Evolutionary conservation across 169 alveolate genomes (phyloP), one percentile per base, ranked within the genome.

Genomic region (Cryptosporidium bovis): DNA sequence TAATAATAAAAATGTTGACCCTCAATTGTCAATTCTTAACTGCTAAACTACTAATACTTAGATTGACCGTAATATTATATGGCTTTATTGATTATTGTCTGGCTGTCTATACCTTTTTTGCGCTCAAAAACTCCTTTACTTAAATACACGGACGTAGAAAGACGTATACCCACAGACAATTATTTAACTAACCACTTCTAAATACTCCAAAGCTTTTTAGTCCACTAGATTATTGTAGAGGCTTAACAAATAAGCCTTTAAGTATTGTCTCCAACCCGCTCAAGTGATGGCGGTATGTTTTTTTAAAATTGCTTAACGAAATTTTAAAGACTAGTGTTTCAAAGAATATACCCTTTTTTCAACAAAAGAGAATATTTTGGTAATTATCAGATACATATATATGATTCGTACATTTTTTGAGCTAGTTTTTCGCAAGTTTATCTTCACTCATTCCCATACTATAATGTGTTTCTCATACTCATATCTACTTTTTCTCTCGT

Each of bases 21-120:
- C 64, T 77, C 87, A 58, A 77, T 60, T 58, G 87, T 77, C 87
- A 77, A 77, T 56, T 77, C 87, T 77, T 56, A 77, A 77, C 87
- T 77, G 71, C 87, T 77, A 27, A 77, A 62, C 64, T 77, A 77
- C 36, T 62, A 77, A 77, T 77, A 77, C 87, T 77, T 77, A 77
- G 87, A 77, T 77, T 77, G 87, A 62, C 87, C 71, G 71, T 77
- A 62, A 56, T 56, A 62, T 77, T 56, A 60, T 77, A 62, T 62
- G 87, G 87, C 87, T 77, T 62, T 60, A 36, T 60, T 77, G 71
- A 62, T 62, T 60, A 66, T 69, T 60, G 71, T 60, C 87, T 60
- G 87, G 87, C 87, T 60, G 87, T 77, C 87, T 77, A 77, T 77
- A 60, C 71, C 60, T 77, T 24, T 69, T 51, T 62, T 77, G 71